phyloP scores from a whole-genome alignment of 768 basidiomycete species.

The Amanita subjunquillea region DNA sequence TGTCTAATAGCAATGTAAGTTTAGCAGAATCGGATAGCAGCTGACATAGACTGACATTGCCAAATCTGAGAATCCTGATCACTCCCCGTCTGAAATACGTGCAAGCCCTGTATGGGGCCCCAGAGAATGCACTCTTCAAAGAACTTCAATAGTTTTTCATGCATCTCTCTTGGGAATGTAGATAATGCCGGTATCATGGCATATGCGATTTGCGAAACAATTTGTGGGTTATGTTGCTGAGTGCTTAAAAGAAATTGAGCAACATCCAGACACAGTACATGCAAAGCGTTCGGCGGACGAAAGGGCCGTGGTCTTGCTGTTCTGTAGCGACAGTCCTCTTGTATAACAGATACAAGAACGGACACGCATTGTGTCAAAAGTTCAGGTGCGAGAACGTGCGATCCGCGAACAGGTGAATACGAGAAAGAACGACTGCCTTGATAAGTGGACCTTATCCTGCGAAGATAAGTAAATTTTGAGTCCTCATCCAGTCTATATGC shows the following conservation, averaged over 20 bases:
- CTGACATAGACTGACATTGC: not conserved
- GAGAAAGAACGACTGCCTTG: constrained; percentile 41
- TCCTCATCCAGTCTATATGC: not conserved
- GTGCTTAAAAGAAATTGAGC: constrained; percentile 53
- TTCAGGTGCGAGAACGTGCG: constrained; percentile 31
- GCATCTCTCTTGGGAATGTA: constrained; percentile 56
- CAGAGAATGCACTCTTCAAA: constrained; percentile 56
- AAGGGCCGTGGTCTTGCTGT: constrained; percentile 47
- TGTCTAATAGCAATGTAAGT: not conserved
- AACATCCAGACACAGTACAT: constrained; percentile 60
- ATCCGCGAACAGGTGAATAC: constrained; percentile 28
- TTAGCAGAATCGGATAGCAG: not conserved
- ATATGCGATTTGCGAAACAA: constrained; percentile 51
- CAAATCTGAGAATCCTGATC: not conserved
- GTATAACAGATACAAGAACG: constrained; percentile 51
- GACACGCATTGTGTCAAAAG: constrained; percentile 51
- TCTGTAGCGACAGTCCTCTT: constrained; percentile 65
- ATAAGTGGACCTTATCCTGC: constrained; percentile 32
- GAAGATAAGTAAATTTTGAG: constrained; percentile 14
- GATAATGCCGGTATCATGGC: constrained; percentile 68
- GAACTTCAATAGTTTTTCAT: constrained; percentile 51
- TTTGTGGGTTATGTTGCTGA: constrained; percentile 38
- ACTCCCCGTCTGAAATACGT: constrained; percentile 19
- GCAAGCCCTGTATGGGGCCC: constrained; percentile 39
- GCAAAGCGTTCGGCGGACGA: constrained; percentile 69